These are phyloP conservation scores for Zygotorulaspora danielsina DNA, from an alignment of 805 yeast genomes.

Conservation along the genomic window DNA sequence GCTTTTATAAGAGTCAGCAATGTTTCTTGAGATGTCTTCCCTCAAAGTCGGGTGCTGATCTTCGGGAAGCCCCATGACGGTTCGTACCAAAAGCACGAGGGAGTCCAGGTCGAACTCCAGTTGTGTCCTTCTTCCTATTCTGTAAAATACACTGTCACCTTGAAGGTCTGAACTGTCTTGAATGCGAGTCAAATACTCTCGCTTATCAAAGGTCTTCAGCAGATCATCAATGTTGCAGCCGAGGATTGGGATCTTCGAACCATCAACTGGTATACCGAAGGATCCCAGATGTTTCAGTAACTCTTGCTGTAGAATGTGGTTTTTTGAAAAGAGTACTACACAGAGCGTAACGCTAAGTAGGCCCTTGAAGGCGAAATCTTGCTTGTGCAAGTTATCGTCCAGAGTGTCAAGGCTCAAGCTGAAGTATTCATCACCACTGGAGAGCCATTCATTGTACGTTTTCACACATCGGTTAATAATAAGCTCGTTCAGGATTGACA, in stretches of 20 bases:
- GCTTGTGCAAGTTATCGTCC: constrained; percentile 20
- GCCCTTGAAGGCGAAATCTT: constrained; percentile 25
- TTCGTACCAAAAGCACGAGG: constrained; percentile 19
- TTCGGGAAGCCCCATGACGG: constrained; percentile 19
- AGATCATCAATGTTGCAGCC: constrained; percentile 23
- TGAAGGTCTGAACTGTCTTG: constrained; percentile 27
- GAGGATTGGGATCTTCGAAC: constrained; percentile 26
- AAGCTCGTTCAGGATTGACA: constrained; percentile 16
- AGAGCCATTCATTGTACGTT: constrained; percentile 14
- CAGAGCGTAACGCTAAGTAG: constrained; percentile 21
- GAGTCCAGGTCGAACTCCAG: constrained; percentile 26
- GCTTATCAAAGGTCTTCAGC: constrained; percentile 20
- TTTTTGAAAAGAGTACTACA: constrained; percentile 27
- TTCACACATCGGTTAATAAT: constrained; percentile 14
- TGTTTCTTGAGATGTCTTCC: constrained; percentile 21
- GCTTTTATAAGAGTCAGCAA: constrained; percentile 28
- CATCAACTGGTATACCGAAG: constrained; percentile 32
- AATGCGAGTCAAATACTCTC: constrained; percentile 23
- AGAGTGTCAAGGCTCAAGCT: constrained; percentile 12
- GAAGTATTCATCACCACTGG: constrained; percentile 19
- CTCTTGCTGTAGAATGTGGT: constrained; percentile 29
- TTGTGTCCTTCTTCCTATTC: constrained; percentile 30
- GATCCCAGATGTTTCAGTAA: constrained; percentile 14
- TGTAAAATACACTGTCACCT: constrained; percentile 21
- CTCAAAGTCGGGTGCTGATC: constrained; percentile 17